Evolutionary conservation across 2,329 filamentous ascomycete species (phyloP), one percentile per base, ranked within the genome.

Genomic region (Fusarium nygamai): DNA sequence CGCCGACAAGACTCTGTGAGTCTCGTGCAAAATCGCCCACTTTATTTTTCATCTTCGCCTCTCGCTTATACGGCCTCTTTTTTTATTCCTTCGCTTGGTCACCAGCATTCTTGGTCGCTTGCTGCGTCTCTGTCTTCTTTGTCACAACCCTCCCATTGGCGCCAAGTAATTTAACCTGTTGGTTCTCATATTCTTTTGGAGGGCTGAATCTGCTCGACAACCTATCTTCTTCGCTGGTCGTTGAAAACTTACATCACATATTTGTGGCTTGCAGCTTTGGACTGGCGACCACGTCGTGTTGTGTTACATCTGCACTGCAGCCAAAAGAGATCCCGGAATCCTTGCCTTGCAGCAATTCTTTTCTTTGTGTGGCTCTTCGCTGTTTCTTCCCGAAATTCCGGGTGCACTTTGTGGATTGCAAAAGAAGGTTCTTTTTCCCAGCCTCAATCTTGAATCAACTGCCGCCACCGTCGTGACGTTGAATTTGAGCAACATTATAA

Each of bases 181-280:
- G 61, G 61, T 48, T 24, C 39, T 39, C 16, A 31, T 33, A n/a
- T n/a, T 46, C 13, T 58, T 47, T 36, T 19, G 41, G 31, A 57
- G 44, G 43, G 46, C 50, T 50, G 39, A 36, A 39, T 38, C 46
- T 43, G 47, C 33, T 48, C 44, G n/a, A 36, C 39, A 58, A 57
- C 59, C 61, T 43, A 36, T 71, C 53, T 68, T 74, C 64, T 68
- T 66, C 72, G 72, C 72, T 67, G 61, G 72, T 67, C 69, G 61
- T 74, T 75, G 66, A 57, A 74, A 57, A 63, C 68, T 73, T 73
- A 54, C 61, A 74, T 74, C 72, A 74, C 71, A 74, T 69, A 65
- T 56, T 53, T 62, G 72, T 71, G 60, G 50, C 68, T 63, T 74
- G 71, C 71, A 73, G 61, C 66, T 73, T 62, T 53, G 51, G 47